Evolutionary conservation across 1,284 basidiomycete species (phyloP), one percentile per base, ranked within the genome.

Genomic region (Cystobasidiaceae sp.): DNA sequence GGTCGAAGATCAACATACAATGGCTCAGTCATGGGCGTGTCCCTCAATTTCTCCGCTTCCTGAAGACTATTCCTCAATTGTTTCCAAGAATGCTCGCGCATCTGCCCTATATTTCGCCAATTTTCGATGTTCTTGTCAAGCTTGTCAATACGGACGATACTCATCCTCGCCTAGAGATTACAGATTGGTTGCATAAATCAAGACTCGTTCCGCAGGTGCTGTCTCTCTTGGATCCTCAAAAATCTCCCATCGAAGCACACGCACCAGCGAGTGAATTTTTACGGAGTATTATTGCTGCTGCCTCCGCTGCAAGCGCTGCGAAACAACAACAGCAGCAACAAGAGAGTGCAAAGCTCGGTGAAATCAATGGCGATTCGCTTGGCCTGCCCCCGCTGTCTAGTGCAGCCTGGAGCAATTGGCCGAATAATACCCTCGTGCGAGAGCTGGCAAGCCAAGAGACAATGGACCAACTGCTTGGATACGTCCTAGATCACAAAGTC

Each of bases 281-380:
- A 74, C 96, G 96, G 77, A 88, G 88, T 60, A 92, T 97, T 71
- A 93, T 98, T 71, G 89, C 92, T 25, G 88, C 97, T 80, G 90
- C 92, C 19, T 89, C 92, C 0, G 91, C 93, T 3, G 88, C 91
- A 1, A 88, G 90, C 2, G 86, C 85, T 71, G 78, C 39, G 73
- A 78, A 64, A 30, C 61, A 64, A 27, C 61, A 64, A 73, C 66
- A 71, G 70, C 55, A 49, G 71, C 75, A 43, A 52, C 71, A 30
- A 68, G 52, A 67, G 32, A 58, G 41, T 28, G 45, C 43, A 25
- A 46, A 49, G 27, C 37, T 56, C 46, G 63, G 56, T 8, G 44
- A 66, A 32, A 34, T 39, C 2, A 44, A 34, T 30, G 33, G 8
- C 17, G 46, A 39, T 30, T 28, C 30, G 23, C 28, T 89, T 87